Percentiles rank a stretch among this genome's conserved stretches.
Evolutionary conservation across 202 grass and related monocot genomes (phyloP).

Genomic region (Elaeis oleifera): DNA sequence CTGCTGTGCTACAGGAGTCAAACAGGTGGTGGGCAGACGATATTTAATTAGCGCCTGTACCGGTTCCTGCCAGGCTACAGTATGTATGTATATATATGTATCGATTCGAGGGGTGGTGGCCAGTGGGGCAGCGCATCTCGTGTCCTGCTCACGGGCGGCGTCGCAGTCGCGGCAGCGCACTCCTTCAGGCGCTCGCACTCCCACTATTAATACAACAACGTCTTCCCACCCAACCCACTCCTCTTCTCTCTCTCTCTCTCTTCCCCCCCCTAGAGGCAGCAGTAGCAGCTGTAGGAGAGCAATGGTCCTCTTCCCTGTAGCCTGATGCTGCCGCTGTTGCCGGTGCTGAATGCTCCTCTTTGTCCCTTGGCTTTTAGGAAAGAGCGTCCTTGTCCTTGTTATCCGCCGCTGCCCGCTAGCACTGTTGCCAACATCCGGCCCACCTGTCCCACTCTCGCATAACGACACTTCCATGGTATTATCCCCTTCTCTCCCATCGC

Average conservation of each 20-base stretch:
- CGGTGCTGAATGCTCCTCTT: slow-evolving; percentile 51
- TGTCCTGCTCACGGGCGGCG: slow-evolving; percentile 1
- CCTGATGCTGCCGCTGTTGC: neutral
- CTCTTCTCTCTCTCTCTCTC: neutral
- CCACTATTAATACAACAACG: neutral
- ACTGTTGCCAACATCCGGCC: neutral
- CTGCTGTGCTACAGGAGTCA: no score
- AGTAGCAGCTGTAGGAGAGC: neutral
- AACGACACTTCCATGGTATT: slow-evolving; percentile 13
- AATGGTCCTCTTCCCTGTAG: no score
- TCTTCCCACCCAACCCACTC: neutral
- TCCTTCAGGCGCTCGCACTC: neutral
- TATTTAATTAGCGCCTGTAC: neutral
- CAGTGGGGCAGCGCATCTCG: neutral
- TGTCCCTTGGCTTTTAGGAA: slow-evolving; percentile 40
- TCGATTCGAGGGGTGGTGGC: neutral
- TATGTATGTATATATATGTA: neutral
- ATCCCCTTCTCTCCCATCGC: neutral
- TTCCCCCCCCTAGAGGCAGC: no score
- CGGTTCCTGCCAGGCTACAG: neutral
- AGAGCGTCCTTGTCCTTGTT: slow-evolving; percentile 17
- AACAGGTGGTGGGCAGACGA: no score
- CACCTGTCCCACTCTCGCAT: slow-evolving; percentile 4
- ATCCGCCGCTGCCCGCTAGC: slow-evolving; percentile 1
- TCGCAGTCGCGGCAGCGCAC: neutral